These are phyloP conservation scores for Pseudogymnoascus sp. DNA, from an alignment of 2,329 filamentous ascomycete genomes.

Conservation along the genomic window DNA sequence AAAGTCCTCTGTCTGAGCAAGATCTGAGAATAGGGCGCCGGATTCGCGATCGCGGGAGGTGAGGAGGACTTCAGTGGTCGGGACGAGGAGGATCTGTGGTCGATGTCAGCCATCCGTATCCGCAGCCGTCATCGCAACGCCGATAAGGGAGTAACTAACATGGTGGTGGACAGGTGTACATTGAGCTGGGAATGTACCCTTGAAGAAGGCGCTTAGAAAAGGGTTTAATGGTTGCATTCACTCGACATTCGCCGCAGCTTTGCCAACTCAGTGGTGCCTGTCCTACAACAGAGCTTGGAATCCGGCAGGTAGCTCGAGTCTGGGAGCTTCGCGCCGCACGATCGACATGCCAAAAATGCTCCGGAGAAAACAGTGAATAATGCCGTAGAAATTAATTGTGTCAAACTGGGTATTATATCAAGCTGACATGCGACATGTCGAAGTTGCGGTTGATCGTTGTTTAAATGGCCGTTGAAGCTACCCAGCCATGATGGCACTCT, in stretches of 20 bases:
- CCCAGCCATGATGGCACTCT: slow-evolving; percentile 5
- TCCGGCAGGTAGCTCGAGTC: slow-evolving; percentile 1
- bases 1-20: slow-evolving; percentile 87
- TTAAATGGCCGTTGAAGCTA: neutral
- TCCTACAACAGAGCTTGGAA: slow-evolving; percentile 7
- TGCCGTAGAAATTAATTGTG: neutral
- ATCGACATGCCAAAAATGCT: slow-evolving; percentile 7
- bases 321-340: slow-evolving; percentile 7
- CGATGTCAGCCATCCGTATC: slow-evolving; percentile 6
- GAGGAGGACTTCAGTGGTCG: slow-evolving; percentile 84
- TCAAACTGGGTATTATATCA: slow-evolving; percentile 7
- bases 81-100: slow-evolving; percentile 71
- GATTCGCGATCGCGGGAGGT: slow-evolving; percentile 82
- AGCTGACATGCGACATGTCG: slow-evolving; percentile 6
- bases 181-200: slow-evolving; percentile 84
- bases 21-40: slow-evolving; percentile 66
- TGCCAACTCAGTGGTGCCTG: neutral
- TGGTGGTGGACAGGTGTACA: slow-evolving; percentile 87
- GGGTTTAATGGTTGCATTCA: slow-evolving; percentile 99
- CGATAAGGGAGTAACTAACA: slow-evolving; percentile 35
- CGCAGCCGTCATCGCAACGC: slow-evolving; percentile 13
- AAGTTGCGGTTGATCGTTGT: slow-evolving; percentile 6
- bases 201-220: slow-evolving; percentile 97
- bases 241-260: slow-evolving; percentile 25
- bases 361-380: neutral